A percentile compares a stretch with the other conserved stretches of the same genome.
These are phyloP conservation scores for Phanerodontia chrysosporium DNA, from an alignment of 768 basidiomycete species.

Conservation along the genomic window DNA sequence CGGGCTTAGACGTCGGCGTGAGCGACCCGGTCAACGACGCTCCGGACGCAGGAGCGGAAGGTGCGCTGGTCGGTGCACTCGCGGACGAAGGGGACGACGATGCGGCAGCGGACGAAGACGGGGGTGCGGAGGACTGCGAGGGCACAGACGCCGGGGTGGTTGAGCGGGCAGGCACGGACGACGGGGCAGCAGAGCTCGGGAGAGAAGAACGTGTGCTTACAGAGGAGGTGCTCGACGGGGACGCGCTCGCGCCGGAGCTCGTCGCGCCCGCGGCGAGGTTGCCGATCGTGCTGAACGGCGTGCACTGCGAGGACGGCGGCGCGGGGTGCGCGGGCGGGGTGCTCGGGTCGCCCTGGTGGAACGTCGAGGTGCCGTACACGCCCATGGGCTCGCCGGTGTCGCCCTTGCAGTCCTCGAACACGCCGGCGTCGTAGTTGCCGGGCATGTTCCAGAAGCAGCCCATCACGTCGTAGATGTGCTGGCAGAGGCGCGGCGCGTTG, in stretches of 20 bases:
- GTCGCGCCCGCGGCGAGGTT: conserved; percentile 28
- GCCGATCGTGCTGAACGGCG: conserved; percentile 44
- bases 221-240: neutral
- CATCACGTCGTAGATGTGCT: conserved; percentile 55
- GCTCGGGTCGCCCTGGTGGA: conserved; percentile 53
- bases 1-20: neutral
- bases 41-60: neutral
- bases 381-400: conserved; percentile 63
- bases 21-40: neutral
- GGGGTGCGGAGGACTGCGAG: neutral
- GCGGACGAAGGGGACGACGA: neutral
- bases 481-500: conserved; percentile 48
- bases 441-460: conserved; percentile 66
- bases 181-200: neutral
- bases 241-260: neutral
- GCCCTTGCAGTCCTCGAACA: conserved; percentile 42
- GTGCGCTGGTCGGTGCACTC: neutral
- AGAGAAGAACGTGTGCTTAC: neutral
- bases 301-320: conserved; percentile 61
- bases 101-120: neutral
- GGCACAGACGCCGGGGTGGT: neutral
- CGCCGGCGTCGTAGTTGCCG: conserved; percentile 36
- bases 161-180: neutral
- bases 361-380: conserved; percentile 64
- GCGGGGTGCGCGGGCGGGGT: conserved; percentile 55